These are phyloP conservation scores for Hylodesmum podocarpum DNA, from an alignment of 306 rosid genomes.

Conservation along the genomic window DNA sequence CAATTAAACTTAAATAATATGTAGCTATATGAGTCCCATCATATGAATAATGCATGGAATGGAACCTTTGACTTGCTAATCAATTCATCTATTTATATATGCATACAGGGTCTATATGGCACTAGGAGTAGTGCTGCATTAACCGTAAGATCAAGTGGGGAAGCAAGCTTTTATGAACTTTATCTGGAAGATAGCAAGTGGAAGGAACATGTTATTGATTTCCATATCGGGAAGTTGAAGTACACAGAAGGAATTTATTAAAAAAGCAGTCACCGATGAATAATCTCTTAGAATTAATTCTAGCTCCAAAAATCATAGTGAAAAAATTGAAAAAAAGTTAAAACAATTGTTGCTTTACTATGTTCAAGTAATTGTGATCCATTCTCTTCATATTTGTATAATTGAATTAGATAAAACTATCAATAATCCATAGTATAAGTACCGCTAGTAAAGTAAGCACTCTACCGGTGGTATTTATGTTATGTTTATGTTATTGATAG, in stretches of 20 bases:
- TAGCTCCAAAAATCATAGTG: no score
- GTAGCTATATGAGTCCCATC: no score
- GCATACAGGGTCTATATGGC: slow-evolving; percentile 56
- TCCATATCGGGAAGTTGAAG: slow-evolving; percentile 34
- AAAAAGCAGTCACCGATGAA: background rate
- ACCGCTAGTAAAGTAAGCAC: background rate
- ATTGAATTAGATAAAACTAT: background rate
- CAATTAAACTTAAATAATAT: no score
- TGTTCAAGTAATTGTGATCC: background rate
- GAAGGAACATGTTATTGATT: slow-evolving; percentile 54
- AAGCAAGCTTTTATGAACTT: slow-evolving; percentile 49
- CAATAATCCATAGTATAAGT: no score
- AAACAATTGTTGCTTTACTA: background rate
- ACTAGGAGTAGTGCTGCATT: slow-evolving; percentile 63
- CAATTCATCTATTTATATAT: background rate
- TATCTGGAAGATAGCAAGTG: slow-evolving; percentile 42
- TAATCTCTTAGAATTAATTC: no score
- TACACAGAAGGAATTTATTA: background rate
- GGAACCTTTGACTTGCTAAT: background rate
- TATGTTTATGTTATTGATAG: no score
- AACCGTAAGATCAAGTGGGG: slow-evolving; percentile 42
- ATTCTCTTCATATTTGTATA: background rate
- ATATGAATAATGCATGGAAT: no score
- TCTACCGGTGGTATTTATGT: no score
- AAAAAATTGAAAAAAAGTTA: no score